Evolutionary conservation across 1,139 yeast species (phyloP), one percentile per base, ranked within the genome.

Genomic region (Taiozyma sp.): DNA sequence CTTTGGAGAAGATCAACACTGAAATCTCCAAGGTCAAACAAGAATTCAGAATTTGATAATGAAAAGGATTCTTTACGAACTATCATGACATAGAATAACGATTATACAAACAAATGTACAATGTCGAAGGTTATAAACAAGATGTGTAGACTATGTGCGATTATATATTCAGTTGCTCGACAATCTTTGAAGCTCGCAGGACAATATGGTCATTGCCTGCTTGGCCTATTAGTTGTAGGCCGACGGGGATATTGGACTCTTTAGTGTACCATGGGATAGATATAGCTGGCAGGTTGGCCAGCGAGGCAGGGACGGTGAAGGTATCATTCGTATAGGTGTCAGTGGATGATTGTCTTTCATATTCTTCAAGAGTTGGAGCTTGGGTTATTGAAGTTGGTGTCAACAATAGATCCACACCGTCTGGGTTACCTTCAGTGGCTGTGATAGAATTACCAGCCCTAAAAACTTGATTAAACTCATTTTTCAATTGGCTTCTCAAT

Each of bases 201-300:
- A 91, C 82, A 3, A 74, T 70, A 10, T 68, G 61, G 64, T 95
- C 99, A 58, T 87, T 85, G 8, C 97, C 98, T 64, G 73, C 87
- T 66, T 92, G 99, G 1, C 93, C 96, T 64, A 84, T 79, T 2
- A 93, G 61, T 64, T 95, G 99, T 38, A 93, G 72, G 1, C 89
- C 89, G 1, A 88, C 79, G 0, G 82, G 79, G 13, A 65, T 57
- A 23, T 43, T 12, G 2, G 68, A 66, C 3, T 65, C 62, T 8
- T 59, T 57, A 13, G 64, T 59, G 16, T 64, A 68, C 62, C 72
- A 76, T 1, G 99, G 99, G 2, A 92, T 70, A 0, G 87, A 79
- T 12, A 92, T 76, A 0, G 96, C 80, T 1, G 99, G 99, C 4
- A 93, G 69, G 0, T 98, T 99, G 0, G 96, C 96, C 55, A 95